Base-by-base conservation (phyloP, 2,329 filamentous ascomycete genomes). In the Trichothecium roseum region DNA sequence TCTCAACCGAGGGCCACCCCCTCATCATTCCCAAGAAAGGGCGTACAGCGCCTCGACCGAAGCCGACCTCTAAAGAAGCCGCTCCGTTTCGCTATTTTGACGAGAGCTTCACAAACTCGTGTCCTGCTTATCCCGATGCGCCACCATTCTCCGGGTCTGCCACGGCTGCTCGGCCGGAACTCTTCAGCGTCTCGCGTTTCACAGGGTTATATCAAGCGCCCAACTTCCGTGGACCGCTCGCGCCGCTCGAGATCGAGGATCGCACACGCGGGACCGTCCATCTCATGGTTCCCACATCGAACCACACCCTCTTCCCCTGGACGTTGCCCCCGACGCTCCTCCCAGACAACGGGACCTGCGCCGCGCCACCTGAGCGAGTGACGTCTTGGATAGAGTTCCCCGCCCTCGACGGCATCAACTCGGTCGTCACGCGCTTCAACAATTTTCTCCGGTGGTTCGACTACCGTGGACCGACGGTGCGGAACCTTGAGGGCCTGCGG, bases 1-100 rank as follows among this genome's bases (percentile, higher is more conserved):
- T 98, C 55, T 91, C 84, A 0, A 98, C 91, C 0, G 91, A 98
- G 59, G 91, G 89, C 0, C 91, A 98, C 56, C 91, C 91, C 3
- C 66, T 98, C 30, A 70, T 96, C 29, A 81, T 98, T 35, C 88
- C 88, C 3, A 56, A 49, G 35, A 49, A 45, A 29, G 43, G 40
- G 10, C 46, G 36, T 28, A 51, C 38, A 17, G 28, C 27, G 17
- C 29, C 32, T 8, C 30, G 36, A 10, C 38, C 34, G 35, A 40
- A 28, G 29, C 35, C 20, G 26, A 29, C 30, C 38, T 14, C 3
- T 36, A 40, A 39, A 40, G 34, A 15, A 22, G 31, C 40, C 28
- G 26, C 43, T 39, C 42, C 57, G 8, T 51, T 60, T 17, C 48
- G 48, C 10, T 63, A 65, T 40, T 60, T 57, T 36, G 57, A 68